Conservation (phyloP, 345 rosid species). For the Hypericum perforatum region DNA sequence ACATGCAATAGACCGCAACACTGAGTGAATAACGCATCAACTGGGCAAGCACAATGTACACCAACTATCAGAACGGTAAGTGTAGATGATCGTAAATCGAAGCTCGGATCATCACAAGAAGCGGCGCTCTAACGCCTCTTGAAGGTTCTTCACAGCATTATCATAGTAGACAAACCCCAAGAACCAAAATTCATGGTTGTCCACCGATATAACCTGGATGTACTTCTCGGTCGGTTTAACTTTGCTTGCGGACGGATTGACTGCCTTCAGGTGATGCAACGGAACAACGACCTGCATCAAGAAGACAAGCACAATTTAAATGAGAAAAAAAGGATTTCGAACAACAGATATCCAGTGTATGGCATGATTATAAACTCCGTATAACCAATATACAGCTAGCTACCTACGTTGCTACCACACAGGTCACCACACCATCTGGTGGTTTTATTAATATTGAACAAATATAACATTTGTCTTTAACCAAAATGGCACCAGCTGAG, state of each 20-base stretch:
- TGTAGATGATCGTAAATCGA: background rate
- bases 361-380: too few species aligned
- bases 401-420: too few species aligned
- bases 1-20: too few species aligned
- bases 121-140: slow-evolving; percentile 3
- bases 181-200: slow-evolving; percentile 10
- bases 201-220: slow-evolving; percentile 8
- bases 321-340: too few species aligned
- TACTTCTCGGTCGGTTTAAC: background rate
- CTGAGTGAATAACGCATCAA: too few species aligned
- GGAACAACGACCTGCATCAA: slow-evolving; percentile 6
- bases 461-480: too few species aligned
- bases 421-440: too few species aligned
- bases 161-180: slow-evolving; percentile 9
- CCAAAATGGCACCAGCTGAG: too few species aligned
- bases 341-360: too few species aligned
- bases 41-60: background rate
- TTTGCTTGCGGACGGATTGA: slow-evolving; percentile 9
- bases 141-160: slow-evolving; percentile 9
- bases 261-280: slow-evolving; percentile 6
- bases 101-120: background rate
- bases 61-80: background rate
- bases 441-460: too few species aligned
- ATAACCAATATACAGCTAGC: too few species aligned
- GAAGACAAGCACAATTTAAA: too few species aligned